These are phyloP conservation scores for Crithidia fasciculata DNA, from an alignment of 208 protist species.

Conservation along the genomic window DNA sequence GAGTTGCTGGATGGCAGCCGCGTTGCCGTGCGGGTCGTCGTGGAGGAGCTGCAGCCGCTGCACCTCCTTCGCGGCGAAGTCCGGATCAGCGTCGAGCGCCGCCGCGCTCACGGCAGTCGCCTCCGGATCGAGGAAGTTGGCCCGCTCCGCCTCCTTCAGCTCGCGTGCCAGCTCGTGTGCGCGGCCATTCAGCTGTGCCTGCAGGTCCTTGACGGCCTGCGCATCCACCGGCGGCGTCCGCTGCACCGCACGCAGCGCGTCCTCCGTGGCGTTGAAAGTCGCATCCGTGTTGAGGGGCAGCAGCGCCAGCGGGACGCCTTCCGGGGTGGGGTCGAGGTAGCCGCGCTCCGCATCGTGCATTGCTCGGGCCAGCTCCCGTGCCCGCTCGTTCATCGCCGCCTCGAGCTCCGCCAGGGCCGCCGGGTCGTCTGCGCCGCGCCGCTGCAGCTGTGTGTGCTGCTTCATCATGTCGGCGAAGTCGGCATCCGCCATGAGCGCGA, in stretches of 20 bases:
- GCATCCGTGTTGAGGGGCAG: conserved; percentile 64
- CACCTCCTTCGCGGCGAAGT: conserved; percentile 47
- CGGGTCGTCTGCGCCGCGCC: conserved; percentile 16
- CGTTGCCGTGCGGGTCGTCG: conserved; percentile 15
- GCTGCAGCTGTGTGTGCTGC: conserved; percentile 34
- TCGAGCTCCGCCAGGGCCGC: conserved; percentile 25
- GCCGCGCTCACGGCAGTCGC: background rate
- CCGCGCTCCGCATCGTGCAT: conserved; percentile 61
- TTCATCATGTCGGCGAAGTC: conserved; percentile 32
- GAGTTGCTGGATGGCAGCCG: conserved; percentile 25
- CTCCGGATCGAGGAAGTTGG: conserved; percentile 53
- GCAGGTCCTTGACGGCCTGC: conserved; percentile 32
- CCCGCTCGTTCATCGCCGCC: conserved; percentile 41
- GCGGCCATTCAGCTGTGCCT: conserved; percentile 45
- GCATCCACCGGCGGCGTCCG: conserved; percentile 9
- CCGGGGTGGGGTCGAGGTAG: conserved; percentile 52
- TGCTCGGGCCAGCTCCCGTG: conserved; percentile 43
- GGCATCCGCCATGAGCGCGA: conserved; percentile 36
- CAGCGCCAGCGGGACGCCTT: conserved; percentile 49
- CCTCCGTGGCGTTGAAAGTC: conserved; percentile 46
- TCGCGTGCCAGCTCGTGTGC: conserved; percentile 48
- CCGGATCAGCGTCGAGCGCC: conserved; percentile 30
- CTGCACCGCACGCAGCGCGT: conserved; percentile 40
- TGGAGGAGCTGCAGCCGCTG: conserved; percentile 33
- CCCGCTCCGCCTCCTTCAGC: conserved; percentile 40